Evolutionary conservation across 139 green algal species (phyloP).

Genomic region (Eudorina sp.): DNA sequence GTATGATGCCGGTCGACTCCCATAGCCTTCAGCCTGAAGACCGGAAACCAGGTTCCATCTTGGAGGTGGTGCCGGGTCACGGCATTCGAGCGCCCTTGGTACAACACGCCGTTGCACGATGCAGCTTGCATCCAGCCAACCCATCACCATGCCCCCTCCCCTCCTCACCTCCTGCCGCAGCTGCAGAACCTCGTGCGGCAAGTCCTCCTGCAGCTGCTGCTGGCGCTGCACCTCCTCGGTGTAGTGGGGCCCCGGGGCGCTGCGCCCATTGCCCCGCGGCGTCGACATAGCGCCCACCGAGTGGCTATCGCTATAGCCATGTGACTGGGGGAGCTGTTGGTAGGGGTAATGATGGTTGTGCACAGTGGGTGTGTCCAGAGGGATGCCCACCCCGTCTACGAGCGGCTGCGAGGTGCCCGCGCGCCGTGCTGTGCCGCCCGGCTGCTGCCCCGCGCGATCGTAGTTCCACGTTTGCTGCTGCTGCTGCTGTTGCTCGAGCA

Average conservation of each 20-base stretch:
- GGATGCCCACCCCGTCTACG: neutral
- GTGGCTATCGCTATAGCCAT: neutral
- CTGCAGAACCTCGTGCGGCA: neutral
- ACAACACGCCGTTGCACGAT: too few species aligned
- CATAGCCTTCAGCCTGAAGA: too few species aligned
- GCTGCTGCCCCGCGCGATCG: neutral
- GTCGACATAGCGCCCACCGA: neutral
- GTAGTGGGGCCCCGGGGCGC: too few species aligned
- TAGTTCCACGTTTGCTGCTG: neutral
- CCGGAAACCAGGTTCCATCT: too few species aligned
- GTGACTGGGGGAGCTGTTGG: neutral
- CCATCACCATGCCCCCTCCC: neutral
- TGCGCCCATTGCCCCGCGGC: neutral
- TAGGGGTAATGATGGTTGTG: neutral
- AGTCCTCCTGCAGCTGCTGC: neutral
- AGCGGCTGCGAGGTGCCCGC: neutral
- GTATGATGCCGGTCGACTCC: too few species aligned
- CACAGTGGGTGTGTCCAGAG: neutral
- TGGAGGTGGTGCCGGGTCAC: too few species aligned
- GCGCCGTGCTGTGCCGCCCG: neutral
- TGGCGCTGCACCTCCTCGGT: neutral
- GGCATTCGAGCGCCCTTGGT: too few species aligned
- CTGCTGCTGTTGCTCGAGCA: neutral
- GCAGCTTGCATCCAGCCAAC: too few species aligned
- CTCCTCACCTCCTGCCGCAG: conserved; percentile 20